phyloP scores from a whole-genome alignment of 2,329 filamentous ascomycete genomes.

The Macrophomina tecta region DNA sequence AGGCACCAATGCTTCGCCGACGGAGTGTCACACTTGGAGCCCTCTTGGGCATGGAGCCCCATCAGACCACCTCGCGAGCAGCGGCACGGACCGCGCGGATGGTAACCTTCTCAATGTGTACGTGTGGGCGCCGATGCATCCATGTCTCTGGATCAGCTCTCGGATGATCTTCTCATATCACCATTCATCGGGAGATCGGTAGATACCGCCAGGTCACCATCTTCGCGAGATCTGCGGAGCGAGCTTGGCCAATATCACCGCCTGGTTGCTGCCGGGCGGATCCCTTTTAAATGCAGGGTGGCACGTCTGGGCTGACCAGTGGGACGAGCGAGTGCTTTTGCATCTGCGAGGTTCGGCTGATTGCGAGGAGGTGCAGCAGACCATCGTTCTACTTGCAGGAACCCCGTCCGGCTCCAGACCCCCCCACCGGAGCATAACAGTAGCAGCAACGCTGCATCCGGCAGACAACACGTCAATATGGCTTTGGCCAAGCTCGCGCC shows the following conservation, averaged over 20 bases:
- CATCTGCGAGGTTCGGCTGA: conserved; percentile 17
- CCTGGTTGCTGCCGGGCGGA: conserved; percentile 3
- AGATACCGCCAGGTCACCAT: conserved; percentile 22
- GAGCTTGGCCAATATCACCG: conserved; percentile 20
- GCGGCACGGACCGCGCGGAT: conserved; percentile 22
- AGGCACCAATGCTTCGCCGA: conserved; percentile 27
- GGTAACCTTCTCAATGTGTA: conserved; percentile 25
- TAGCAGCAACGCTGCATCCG: conserved; percentile 9
- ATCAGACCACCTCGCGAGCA: conserved; percentile 27
- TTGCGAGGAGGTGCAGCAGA: conserved; percentile 15
- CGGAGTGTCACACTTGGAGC: conserved; percentile 24
- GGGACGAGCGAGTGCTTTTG: conserved; percentile 15
- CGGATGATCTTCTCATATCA: conserved; percentile 21
- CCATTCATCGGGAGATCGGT: conserved; percentile 23
- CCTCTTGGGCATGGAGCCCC: conserved; percentile 25
- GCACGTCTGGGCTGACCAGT: conserved; percentile 5
- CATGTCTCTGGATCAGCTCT: conserved; percentile 28
- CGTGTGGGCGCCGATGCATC: conserved; percentile 26
- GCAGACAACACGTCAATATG: conserved; percentile 18
- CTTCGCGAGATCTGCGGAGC: conserved; percentile 25
- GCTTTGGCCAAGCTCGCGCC: conserved; percentile 27
- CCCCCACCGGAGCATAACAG: conserved; percentile 1
- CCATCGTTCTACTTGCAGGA: conserved; percentile 7
- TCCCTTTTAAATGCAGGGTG: conserved; percentile 11
- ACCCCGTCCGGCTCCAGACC: conserved; percentile 4